These are phyloP conservation scores for Zymoseptoria crescenta DNA, from an alignment of 2,329 filamentous ascomycete genomes.

Conservation along the genomic window DNA sequence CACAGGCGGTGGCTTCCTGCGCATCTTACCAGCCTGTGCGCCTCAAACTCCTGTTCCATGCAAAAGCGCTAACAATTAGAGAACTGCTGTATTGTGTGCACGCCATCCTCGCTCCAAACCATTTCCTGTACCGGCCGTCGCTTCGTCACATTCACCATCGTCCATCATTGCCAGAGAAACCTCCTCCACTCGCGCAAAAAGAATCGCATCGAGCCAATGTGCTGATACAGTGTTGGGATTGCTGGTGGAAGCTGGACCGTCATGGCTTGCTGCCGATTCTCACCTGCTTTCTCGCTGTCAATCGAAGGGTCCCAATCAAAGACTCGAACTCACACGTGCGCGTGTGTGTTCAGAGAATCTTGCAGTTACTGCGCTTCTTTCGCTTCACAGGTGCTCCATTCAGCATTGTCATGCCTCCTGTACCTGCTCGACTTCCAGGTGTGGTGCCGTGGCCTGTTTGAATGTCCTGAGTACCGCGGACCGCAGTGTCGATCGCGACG, in stretches of 20 bases:
- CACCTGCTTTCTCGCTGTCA: background rate
- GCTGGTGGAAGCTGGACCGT: background rate
- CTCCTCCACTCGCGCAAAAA: constrained; percentile 7
- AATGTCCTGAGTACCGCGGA: constrained; percentile 56
- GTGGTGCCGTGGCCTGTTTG: constrained; percentile 36
- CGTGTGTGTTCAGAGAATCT: constrained; percentile 54
- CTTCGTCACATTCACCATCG: background rate
- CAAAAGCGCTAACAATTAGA: background rate
- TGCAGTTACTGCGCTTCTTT: constrained; percentile 80
- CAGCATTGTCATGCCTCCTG: constrained; percentile 25
- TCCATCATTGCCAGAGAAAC: constrained; percentile 4
- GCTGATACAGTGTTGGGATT: constrained; percentile 7
- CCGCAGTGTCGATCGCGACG: constrained; percentile 79
- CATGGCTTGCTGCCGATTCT: background rate
- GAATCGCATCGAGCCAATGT: constrained; percentile 9
- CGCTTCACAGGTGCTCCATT: constrained; percentile 42
- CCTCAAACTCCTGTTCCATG: background rate
- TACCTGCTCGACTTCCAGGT: constrained; percentile 32
- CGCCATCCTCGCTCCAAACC: background rate
- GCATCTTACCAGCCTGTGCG: background rate
- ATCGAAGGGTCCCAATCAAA: background rate
- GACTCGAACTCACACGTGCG: background rate
- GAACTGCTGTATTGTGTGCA: constrained; percentile 2
- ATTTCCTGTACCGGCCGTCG: background rate
- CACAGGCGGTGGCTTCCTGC: background rate